Percentiles rank a stretch among this genome's conserved stretches.
Evolutionary conservation across 306 rosid species (phyloP).

Genomic region (Rosa rugosa): DNA sequence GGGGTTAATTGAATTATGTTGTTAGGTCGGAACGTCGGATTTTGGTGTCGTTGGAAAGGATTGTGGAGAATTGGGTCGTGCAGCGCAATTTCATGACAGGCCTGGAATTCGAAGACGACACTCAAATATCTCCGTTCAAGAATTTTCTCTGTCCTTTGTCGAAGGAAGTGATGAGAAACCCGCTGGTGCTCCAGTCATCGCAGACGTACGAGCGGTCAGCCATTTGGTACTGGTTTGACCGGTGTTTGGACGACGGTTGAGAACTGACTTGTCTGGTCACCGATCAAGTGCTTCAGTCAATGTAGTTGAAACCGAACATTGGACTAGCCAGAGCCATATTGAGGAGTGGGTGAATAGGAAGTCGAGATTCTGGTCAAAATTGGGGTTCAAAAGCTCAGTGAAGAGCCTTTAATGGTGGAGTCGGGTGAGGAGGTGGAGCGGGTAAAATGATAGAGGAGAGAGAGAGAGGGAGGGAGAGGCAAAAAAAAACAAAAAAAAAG

Average conservation of each 20-base stretch:
- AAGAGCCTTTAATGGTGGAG: slow-evolving; percentile 35
- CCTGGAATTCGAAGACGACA: slow-evolving; percentile 43
- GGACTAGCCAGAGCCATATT: slow-evolving; percentile 51
- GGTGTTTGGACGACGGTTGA: slow-evolving; percentile 43
- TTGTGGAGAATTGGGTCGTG: slow-evolving; percentile 31
- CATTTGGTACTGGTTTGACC: slow-evolving; percentile 47
- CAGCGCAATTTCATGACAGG: slow-evolving; percentile 24
- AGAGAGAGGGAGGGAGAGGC: too few species aligned
- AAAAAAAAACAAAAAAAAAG: too few species aligned
- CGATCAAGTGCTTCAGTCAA: slow-evolving; percentile 35
- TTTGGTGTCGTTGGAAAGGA: slow-evolving; percentile 41
- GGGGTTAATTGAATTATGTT: too few species aligned
- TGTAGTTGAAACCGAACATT: slow-evolving; percentile 52
- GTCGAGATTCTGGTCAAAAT: slow-evolving; percentile 37
- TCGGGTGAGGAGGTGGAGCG: too few species aligned
- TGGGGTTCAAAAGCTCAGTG: slow-evolving; percentile 29
- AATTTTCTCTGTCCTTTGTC: slow-evolving; percentile 52
- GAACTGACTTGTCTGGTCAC: slow-evolving; percentile 52
- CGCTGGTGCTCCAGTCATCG: slow-evolving; percentile 48
- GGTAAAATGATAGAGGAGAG: too few species aligned
- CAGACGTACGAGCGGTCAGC: slow-evolving; percentile 56
- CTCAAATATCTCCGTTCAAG: slow-evolving; percentile 41
- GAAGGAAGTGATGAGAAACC: slow-evolving; percentile 55
- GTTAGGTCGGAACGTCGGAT: slow-evolving; percentile 36
- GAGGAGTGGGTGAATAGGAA: slow-evolving; percentile 54